Evolutionary conservation across 2,329 filamentous ascomycete species (phyloP).

Genomic region (Clarireedia hainanense): DNA sequence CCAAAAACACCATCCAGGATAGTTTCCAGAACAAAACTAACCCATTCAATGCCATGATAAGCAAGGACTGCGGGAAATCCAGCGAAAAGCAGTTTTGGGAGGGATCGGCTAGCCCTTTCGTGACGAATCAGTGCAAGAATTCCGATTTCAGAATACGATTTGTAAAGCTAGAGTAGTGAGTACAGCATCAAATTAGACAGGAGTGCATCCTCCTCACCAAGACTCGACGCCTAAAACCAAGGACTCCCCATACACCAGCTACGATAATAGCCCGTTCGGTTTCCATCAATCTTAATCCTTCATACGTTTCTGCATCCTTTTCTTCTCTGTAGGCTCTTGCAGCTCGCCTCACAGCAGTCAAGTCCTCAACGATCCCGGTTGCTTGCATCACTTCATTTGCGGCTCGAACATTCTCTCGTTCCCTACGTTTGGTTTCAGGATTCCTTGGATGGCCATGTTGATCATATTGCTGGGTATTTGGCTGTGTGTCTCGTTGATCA

Average conservation of each 20-base stretch:
- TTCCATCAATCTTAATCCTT: conserved; percentile 25
- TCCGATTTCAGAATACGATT: conserved; percentile 21
- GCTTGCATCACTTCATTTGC: conserved; percentile 32
- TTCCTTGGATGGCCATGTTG: conserved; percentile 28
- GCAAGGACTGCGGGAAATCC: conserved; percentile 26
- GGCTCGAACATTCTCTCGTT: conserved; percentile 28
- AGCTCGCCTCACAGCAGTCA: conserved; percentile 19
- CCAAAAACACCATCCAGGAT: conserved; percentile 18
- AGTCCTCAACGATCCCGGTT: conserved; percentile 29
- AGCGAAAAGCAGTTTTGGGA: conserved; percentile 19
- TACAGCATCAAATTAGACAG: neutral
- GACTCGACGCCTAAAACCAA: conserved; percentile 27
- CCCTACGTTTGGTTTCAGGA: conserved; percentile 26
- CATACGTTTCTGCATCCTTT: conserved; percentile 23
- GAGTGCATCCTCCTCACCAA: conserved; percentile 18
- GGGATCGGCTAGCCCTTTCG: conserved; percentile 17
- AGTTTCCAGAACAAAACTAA: conserved; percentile 17
- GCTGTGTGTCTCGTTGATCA: conserved; percentile 8
- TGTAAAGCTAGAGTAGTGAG: conserved; percentile 24
- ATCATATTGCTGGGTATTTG: conserved; percentile 24
- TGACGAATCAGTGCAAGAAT: conserved; percentile 22
- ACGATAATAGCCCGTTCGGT: conserved; percentile 21
- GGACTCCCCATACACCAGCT: conserved; percentile 28
- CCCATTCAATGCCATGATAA: conserved; percentile 24
- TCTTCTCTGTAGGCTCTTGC: conserved; percentile 13